Base-by-base conservation (phyloP, 345 rosid genomes). In the Lepidium didymum region DNA sequence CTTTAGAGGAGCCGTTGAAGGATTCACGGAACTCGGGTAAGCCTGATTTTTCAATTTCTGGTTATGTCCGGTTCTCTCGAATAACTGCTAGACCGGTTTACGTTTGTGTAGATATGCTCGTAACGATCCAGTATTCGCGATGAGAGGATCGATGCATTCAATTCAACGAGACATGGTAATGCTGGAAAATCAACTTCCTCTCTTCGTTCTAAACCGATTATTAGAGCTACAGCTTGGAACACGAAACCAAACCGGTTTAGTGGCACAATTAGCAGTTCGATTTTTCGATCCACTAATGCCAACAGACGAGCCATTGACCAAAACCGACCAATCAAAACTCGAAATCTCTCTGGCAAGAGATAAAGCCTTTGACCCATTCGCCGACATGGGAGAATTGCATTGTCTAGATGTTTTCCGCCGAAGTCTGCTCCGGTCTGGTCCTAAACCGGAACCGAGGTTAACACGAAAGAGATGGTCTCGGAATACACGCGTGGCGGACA, bases 211-310 rank as follows among this genome's bases (percentile, higher is more conserved):
- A 12, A 87, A 92, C 74, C 77, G 77, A 51, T 78, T 92, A 7
- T 41, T 92, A 27, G 96, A 90, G 33, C 77, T 89, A 55, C 89
- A 92, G 74, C 67, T 85, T 0, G 86, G 84, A 16, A 43, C 78
- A 52, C 83, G 83, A 7, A 77, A 77, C 53, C 86, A 76, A 78
- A 84, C 79, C 73, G 94, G 98, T 14, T 56, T 79, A 18, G 92
- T 86, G 4, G 84, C 93, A 0, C 78, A 75, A 62, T 81, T 85
- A 18, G 94, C 92, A 3, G 63, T 88, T 56, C 58, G 84, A 56
- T 90, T 93, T 82, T 90, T 93, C 19, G 96, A 87, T 60, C 97
- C 94, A 14, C 66, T 93, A 49, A 85, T 78, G 86, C 98, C 97
- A 35, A 88, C 98, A 1, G 97, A 86, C 36, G 96, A 88, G 67